Conservation (phyloP, 225 moss, liverwort and hornwort species). For the Physcomitrium patens region DNA sequence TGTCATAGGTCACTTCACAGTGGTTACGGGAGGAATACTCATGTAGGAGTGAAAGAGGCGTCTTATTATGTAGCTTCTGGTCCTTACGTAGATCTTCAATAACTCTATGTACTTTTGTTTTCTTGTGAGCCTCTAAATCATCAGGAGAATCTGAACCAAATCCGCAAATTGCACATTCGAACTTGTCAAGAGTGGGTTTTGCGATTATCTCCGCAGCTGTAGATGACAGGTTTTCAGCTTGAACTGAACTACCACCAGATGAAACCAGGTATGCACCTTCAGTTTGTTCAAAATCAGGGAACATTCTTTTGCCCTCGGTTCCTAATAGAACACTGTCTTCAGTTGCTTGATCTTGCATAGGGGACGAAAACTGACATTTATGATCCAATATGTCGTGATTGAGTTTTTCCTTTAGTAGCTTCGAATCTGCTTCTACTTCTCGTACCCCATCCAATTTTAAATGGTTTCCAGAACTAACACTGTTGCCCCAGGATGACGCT, state of each 20-base stretch:
- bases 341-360: conserved; percentile 39
- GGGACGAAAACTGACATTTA: conserved; percentile 31
- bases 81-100: conserved; percentile 68
- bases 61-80: conserved; percentile 68
- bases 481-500: conserved; percentile 43
- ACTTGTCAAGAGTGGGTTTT: conserved; percentile 62
- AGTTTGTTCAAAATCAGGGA: conserved; percentile 28
- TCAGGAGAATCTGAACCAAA: conserved; percentile 63
- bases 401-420: conserved; percentile 27
- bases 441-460: conserved; percentile 27
- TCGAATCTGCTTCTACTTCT: conserved; percentile 36
- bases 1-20: conserved; percentile 68
- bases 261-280: conserved; percentile 26
- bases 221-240: conserved; percentile 43
- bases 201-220: conserved; percentile 42
- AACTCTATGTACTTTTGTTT: conserved; percentile 63
- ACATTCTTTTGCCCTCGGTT: conserved; percentile 32
- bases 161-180: conserved; percentile 68
- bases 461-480: conserved; percentile 40
- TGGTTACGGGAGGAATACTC: conserved; percentile 74
- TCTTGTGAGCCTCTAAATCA: conserved; percentile 62
- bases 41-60: conserved; percentile 66
- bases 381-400: conserved; percentile 39
- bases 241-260: conserved; percentile 36
- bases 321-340: conserved; percentile 31